These are phyloP conservation scores for Diplodia scrobiculata DNA, from an alignment of 2,329 filamentous ascomycete genomes.

Conservation along the genomic window DNA sequence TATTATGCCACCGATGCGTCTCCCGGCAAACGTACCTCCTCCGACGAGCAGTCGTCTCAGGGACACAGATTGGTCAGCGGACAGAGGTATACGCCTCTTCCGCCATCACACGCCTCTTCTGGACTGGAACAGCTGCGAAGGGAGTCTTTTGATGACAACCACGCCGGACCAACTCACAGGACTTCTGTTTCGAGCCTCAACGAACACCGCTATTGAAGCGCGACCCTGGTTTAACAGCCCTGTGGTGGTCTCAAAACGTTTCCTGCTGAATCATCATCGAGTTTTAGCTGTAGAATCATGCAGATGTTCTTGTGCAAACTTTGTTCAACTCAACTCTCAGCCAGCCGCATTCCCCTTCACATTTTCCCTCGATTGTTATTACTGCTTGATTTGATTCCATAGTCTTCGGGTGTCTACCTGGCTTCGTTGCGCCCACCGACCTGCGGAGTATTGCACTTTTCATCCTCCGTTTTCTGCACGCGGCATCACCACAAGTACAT, in stretches of 20 bases:
- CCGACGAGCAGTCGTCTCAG: conserved; percentile 33
- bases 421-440: not conserved
- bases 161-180: not conserved
- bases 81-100: conserved; percentile 44
- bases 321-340: not conserved
- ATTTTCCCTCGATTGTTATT: not conserved
- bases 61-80: conserved; percentile 47
- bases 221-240: not conserved
- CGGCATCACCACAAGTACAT: not conserved
- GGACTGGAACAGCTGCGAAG: conserved; percentile 31
- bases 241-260: not conserved
- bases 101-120: conserved; percentile 12
- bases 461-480: not conserved
- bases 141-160: conserved; percentile 31
- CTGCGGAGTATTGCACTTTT: not conserved
- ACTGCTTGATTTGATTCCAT: not conserved
- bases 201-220: not conserved
- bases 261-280: too few relatives aligned
- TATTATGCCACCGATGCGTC: conserved; percentile 44
- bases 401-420: not conserved
- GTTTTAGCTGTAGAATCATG: not conserved
- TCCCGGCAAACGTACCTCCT: conserved; percentile 38
- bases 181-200: conserved; percentile 6
- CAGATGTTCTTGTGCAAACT: not conserved
- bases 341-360: not conserved